Evolutionary conservation across 1,284 basidiomycete species (phyloP), one percentile per base, ranked within the genome.

Genomic region (Ustilago cynodontis): DNA sequence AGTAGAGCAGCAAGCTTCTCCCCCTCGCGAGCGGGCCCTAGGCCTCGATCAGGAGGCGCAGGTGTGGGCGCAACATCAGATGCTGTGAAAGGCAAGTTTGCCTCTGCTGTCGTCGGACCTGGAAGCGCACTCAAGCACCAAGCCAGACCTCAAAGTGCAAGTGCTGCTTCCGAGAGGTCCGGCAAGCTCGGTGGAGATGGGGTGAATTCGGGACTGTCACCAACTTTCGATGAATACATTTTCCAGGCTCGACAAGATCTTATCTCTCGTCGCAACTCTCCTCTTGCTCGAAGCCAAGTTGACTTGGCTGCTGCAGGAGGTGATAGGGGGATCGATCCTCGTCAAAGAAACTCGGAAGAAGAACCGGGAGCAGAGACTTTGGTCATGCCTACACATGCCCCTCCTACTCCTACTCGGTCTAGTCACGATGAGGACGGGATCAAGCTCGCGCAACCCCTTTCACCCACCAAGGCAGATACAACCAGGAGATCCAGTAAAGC

Each of bases 141-240:
- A 1, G 51, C 57, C 13, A 49, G 66, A 24, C 70, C 70, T 11
- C 70, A 71, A 29, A 66, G 64, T 37, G 68, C 68, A 0, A 33
- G 26, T 2, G 59, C 55, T 7, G 59, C 60, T 3, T 37, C 65
- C 4, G 51, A 53, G 18, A 3, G 29, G 7, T 53, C 31, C 14
- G 51, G 51, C n/a, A 33, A 53, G 10, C 20, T 53, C 41, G n/a
- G 41, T 20, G 41, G 22, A 22, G 8, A n/a, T 3, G 33, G 3
- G 22, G 47, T 8, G 9, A 24, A 28, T 9, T 31, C 29, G 2
- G 8, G 10, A 3, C 11, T 51, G 1, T 68, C 71, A 16, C 65
- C 71, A 1, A 56, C 62, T 24, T 77, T 71, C 20, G 69, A 71
- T 55, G 65, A 71, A 45, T 68, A 61, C 37, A 71, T 68, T 14